Percentiles rank a stretch among this genome's conserved stretches.
phyloP scores from a whole-genome alignment of 352 stramenopile genomes.

The Phytophthora sansomeana region DNA sequence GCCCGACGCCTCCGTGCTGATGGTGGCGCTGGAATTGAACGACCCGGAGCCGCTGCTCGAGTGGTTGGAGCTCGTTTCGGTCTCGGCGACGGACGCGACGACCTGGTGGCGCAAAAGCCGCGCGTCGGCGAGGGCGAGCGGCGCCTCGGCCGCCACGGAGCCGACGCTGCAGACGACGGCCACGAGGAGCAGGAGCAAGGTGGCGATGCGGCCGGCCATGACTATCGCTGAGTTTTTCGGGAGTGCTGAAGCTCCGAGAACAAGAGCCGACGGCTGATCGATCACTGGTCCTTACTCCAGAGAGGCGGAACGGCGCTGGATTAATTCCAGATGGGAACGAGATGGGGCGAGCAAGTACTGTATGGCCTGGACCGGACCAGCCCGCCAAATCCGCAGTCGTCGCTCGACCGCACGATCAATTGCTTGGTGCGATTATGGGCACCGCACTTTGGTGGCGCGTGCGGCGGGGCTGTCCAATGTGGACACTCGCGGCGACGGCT shows the following conservation, averaged over 20 bases:
- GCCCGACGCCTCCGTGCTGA: slow-evolving; percentile 12
- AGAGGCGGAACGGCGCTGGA: slow-evolving; percentile 20
- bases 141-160: slow-evolving; percentile 19
- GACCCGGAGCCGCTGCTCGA: slow-evolving; percentile 4
- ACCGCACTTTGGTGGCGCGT: background rate
- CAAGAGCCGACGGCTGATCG: slow-evolving; percentile 5
- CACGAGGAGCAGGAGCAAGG: slow-evolving; percentile 27
- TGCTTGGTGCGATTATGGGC: slow-evolving; percentile 11
- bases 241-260: slow-evolving; percentile 18
- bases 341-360: slow-evolving; percentile 12
- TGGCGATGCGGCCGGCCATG: slow-evolving; percentile 20
- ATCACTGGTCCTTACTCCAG: background rate
- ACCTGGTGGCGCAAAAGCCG: slow-evolving; percentile 21
- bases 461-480: slow-evolving; percentile 13
- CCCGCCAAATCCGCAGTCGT: slow-evolving; percentile 21
- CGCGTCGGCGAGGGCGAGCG: slow-evolving; percentile 1
- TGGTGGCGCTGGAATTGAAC: slow-evolving; percentile 5
- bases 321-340: slow-evolving; percentile 28
- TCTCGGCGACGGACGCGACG: slow-evolving; percentile 7
- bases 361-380: slow-evolving; percentile 13
- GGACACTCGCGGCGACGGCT: slow-evolving; percentile 11
- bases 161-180: slow-evolving; percentile 24
- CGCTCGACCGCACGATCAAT: slow-evolving; percentile 9
- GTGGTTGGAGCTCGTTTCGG: slow-evolving; percentile 9
- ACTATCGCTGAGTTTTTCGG: slow-evolving; percentile 9